A percentile compares a stretch with the other conserved stretches of the same genome.
Conservation (phyloP, 2,329 filamentous ascomycete species). For the Aureobasidium sp. region DNA sequence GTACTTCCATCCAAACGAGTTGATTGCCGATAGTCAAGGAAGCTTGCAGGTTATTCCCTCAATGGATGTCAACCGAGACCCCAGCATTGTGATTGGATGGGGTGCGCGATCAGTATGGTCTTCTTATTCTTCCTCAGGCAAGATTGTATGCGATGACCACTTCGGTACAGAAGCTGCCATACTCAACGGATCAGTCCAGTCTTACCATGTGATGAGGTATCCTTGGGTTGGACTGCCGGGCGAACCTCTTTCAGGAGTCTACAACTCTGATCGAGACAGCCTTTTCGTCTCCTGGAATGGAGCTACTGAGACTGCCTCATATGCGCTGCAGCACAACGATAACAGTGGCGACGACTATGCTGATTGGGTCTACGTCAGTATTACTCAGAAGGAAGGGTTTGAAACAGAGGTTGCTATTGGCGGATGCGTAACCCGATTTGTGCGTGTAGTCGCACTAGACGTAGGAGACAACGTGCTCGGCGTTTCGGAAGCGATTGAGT, state of each 20-base stretch:
- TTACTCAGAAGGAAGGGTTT: slow-evolving; percentile 15
- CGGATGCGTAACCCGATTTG: background rate
- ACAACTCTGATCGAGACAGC: slow-evolving; percentile 15
- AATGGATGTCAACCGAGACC: slow-evolving; percentile 1
- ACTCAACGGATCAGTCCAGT: slow-evolving; percentile 26
- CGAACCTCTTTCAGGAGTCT: slow-evolving; percentile 17
- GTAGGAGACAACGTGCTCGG: slow-evolving; percentile 17
- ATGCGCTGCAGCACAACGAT: slow-evolving; percentile 32
- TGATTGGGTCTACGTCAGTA: slow-evolving; percentile 17
- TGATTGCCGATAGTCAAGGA: slow-evolving; percentile 22
- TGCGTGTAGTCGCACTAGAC: slow-evolving; percentile 20
- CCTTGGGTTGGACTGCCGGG: slow-evolving; percentile 22
- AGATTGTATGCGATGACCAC: slow-evolving; percentile 35
- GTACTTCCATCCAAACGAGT: slow-evolving; percentile 20
- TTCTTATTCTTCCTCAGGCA: slow-evolving; percentile 36
- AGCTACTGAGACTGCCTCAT: slow-evolving; percentile 36
- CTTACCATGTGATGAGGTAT: slow-evolving; percentile 30
- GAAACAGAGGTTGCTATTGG: slow-evolving; percentile 16
- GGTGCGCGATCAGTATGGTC: slow-evolving; percentile 43
- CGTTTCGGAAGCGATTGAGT: background rate
- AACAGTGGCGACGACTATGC: background rate
- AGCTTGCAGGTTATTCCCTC: slow-evolving; percentile 18
- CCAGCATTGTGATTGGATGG: slow-evolving; percentile 40
- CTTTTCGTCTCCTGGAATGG: slow-evolving; percentile 47
- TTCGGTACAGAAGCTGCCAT: slow-evolving; percentile 28